phyloP scores from a whole-genome alignment of 163 green algal genomes.

The Trebouxia gelatinosa region DNA sequence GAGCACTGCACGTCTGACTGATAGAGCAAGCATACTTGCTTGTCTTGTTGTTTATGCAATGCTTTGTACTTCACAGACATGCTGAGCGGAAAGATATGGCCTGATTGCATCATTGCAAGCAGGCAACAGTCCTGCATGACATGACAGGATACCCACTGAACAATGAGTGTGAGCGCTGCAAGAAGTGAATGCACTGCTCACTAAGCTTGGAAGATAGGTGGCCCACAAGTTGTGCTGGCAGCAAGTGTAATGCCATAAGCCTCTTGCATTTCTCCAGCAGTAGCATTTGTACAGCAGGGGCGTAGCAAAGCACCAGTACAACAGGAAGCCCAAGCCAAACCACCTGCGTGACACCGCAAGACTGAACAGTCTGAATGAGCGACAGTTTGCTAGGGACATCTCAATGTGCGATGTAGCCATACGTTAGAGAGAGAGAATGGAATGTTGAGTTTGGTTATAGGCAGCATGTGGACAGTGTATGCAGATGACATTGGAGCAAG shows the following conservation, averaged over 20 bases:
- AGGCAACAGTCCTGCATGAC: not conserved
- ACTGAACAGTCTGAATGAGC: no score
- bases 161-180: not conserved
- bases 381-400: no score
- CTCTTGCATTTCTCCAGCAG: not conserved
- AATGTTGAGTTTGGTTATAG: no score
- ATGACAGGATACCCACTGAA: no score
- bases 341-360: no score
- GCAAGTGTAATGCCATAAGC: constrained; percentile 5
- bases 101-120: not conserved
- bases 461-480: no score
- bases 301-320: constrained; percentile 32
- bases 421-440: no score
- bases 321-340: constrained; percentile 37
- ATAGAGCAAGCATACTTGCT: not conserved
- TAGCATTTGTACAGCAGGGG: constrained; percentile 34
- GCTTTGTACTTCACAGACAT: not conserved
- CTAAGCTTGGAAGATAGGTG: constrained; percentile 9
- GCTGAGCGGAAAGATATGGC: not conserved
- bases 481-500: no score
- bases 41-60: not conserved
- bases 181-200: not conserved
- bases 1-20: no score
- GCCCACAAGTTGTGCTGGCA: constrained; percentile 16
- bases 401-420: no score